These are phyloP conservation scores for Pyrus hybrid DNA, from an alignment of 331 rosid species.

Conservation along the genomic window DNA sequence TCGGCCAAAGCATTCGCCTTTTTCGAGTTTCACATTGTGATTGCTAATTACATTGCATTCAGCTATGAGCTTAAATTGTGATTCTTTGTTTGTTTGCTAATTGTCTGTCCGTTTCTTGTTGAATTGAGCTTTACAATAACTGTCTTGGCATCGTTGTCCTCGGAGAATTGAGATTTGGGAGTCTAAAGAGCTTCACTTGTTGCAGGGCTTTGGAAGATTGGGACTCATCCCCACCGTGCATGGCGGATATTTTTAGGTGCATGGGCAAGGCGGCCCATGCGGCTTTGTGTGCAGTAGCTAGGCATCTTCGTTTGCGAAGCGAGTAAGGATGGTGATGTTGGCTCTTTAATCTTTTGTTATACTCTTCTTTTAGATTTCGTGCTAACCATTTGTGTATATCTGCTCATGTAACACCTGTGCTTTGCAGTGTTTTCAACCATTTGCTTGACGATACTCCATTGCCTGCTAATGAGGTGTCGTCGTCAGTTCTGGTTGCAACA, in stretches of 20 bases:
- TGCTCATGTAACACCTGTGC: conserved; percentile 12
- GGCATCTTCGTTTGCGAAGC: conserved; percentile 90
- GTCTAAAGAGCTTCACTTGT: background rate
- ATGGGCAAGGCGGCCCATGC: conserved; percentile 90
- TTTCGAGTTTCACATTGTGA: background rate
- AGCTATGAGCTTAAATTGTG: background rate
- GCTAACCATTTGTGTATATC: background rate
- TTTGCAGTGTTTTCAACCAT: conserved; percentile 81
- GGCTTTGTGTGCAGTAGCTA: conserved; percentile 76
- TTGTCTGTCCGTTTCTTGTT: background rate
- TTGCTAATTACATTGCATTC: background rate
- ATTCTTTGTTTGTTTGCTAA: background rate
- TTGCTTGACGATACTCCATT: conserved; percentile 92
- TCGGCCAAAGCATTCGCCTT: background rate
- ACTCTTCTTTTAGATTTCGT: background rate
- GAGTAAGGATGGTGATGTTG: conserved; percentile 56
- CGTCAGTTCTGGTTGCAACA: conserved; percentile 81
- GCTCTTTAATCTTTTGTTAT: conserved; percentile 1
- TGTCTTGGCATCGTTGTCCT: background rate
- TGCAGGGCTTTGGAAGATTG: conserved; percentile 92
- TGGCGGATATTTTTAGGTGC: conserved; percentile 84
- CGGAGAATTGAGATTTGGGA: background rate
- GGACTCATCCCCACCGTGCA: conserved; percentile 92
- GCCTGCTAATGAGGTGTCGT: conserved; percentile 79
- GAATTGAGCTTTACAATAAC: background rate